These are phyloP conservation scores for Bipolaris sorokiniana DNA, from an alignment of 2,329 filamentous ascomycete genomes.

Conservation along the genomic window DNA sequence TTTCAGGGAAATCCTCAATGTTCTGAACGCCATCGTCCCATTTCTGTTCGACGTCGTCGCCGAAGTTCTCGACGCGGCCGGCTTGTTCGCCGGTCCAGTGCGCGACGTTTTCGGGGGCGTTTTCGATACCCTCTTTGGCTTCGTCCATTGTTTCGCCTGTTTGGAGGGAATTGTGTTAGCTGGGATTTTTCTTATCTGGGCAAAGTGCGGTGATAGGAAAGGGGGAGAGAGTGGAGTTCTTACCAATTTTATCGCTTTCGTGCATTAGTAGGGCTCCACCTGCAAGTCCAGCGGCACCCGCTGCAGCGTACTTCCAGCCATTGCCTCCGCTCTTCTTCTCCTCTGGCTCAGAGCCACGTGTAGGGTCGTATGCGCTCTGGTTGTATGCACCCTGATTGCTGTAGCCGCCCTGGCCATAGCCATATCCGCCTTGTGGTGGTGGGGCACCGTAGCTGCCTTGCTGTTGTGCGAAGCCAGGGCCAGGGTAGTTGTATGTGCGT, in stretches of 20 bases:
- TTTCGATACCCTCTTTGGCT: constrained; percentile 27
- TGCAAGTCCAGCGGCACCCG: constrained; percentile 30
- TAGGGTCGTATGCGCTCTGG: constrained; percentile 26
- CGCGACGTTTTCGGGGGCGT: constrained; percentile 33
- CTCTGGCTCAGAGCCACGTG: constrained; percentile 21
- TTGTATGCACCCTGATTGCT: constrained; percentile 24
- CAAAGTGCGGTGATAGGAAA: neutral
- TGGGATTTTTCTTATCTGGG: neutral
- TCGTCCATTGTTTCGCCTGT: constrained; percentile 27
- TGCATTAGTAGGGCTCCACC: constrained; percentile 36
- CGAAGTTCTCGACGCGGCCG: constrained; percentile 32
- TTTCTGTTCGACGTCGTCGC: constrained; percentile 27
- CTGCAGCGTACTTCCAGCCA: constrained; percentile 37
- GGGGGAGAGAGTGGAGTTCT: neutral
- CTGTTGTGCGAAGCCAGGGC: constrained; percentile 30
- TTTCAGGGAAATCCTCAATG: constrained; percentile 34
- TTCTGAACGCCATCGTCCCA: constrained; percentile 29
- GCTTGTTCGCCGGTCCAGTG: constrained; percentile 33
- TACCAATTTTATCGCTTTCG: constrained; percentile 35
- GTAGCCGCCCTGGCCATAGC: constrained; percentile 21
- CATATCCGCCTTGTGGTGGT: constrained; percentile 17
- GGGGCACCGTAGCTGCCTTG: constrained; percentile 25
- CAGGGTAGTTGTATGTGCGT: constrained; percentile 32
- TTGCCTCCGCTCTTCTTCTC: constrained; percentile 31
- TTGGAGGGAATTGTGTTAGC: constrained; percentile 1